Evolutionary conservation across 208 protist species (phyloP).

Genomic region (Acanthamoeba rhysodes): DNA sequence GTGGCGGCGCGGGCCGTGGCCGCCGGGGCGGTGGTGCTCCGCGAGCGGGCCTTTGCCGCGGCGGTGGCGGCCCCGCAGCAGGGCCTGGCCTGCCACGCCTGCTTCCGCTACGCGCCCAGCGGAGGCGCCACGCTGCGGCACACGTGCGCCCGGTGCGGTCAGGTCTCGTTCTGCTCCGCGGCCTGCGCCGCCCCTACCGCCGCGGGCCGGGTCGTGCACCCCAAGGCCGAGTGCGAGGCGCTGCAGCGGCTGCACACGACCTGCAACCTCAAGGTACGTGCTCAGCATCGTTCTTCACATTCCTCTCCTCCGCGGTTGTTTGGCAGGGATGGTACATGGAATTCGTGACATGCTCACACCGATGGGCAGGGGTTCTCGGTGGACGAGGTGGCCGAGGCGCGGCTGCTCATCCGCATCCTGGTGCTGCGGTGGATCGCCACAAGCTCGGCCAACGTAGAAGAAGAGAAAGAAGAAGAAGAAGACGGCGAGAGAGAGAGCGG

Average conservation of each 20-base stretch:
- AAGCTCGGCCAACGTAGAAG: background rate
- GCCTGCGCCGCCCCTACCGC: background rate
- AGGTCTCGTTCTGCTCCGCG: slow-evolving; percentile 50
- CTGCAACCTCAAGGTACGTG: slow-evolving; percentile 15
- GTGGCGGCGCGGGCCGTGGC: background rate
- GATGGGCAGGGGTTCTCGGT: background rate
- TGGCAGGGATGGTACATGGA: no score
- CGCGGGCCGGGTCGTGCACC: background rate
- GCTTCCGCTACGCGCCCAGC: background rate
- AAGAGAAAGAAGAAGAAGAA: background rate
- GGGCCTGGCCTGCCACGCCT: background rate
- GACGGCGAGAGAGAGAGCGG: no score
- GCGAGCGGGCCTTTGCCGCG: slow-evolving; percentile 31
- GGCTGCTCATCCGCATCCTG: slow-evolving; percentile 20
- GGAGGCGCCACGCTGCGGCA: background rate
- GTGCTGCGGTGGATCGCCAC: background rate
- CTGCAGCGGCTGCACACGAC: slow-evolving; percentile 36
- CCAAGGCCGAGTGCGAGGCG: slow-evolving; percentile 61
- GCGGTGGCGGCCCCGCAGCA: background rate
- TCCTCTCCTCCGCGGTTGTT: no score
- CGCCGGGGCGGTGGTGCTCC: slow-evolving; percentile 21
- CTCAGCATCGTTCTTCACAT: no score
- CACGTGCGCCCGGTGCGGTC: background rate
- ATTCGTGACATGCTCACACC: background rate
- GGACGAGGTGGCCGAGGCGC: slow-evolving; percentile 33